Evolutionary conservation across 495 filamentous ascomycete species (phyloP).

Genomic region (Talaromyces liani): DNA sequence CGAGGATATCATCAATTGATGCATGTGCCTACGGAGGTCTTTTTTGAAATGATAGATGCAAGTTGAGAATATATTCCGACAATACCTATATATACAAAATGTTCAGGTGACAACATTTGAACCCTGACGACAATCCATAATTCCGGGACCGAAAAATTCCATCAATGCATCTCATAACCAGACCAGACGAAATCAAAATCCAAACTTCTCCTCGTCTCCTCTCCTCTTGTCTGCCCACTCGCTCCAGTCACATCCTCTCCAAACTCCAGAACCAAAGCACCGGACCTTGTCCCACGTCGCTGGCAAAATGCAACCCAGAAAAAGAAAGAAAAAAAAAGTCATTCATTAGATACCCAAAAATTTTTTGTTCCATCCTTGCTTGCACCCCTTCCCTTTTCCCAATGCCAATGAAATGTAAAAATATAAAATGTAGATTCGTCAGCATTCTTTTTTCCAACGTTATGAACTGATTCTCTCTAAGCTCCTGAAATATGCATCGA

Average conservation of each 20-base stretch:
- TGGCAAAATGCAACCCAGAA: conserved; percentile 15
- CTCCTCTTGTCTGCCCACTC: not conserved
- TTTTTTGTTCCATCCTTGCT: not conserved
- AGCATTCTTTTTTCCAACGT: conserved; percentile 2
- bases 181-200: not conserved
- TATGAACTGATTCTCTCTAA: not conserved
- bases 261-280: conserved; percentile 7
- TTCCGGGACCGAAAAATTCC: not conserved
- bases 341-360: not conserved
- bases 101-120: not conserved
- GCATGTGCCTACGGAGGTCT: not conserved
- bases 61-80: not conserved
- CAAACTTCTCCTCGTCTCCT: not conserved
- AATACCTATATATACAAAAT: not conserved
- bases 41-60: not conserved
- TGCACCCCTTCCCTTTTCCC: conserved; percentile 1
- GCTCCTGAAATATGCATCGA: conserved; percentile 4
- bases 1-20: not conserved
- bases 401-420: not conserved
- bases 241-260: not conserved
- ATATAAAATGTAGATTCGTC: not conserved
- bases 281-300: conserved; percentile 8
- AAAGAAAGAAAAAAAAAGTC: conserved; percentile 8
- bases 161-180: not conserved
- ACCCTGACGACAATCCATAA: not conserved